Conservation (phyloP, 768 basidiomycete species). For the Lactifluus piperatus region DNA sequence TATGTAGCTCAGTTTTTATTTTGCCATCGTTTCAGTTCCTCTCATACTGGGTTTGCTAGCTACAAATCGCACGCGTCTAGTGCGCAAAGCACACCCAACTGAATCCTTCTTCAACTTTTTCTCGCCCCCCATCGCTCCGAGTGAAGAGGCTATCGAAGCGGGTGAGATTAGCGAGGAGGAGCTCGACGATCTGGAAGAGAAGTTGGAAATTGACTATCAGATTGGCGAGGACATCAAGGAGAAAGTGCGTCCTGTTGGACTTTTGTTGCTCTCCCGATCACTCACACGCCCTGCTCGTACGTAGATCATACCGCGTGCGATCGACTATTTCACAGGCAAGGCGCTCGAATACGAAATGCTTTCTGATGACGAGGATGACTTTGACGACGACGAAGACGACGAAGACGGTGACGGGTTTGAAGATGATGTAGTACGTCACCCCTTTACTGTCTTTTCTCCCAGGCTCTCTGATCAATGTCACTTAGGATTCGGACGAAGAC, state of each 20-base stretch:
- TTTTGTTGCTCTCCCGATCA: neutral
- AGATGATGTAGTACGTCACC: constrained; percentile 42
- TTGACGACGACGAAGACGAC: constrained; percentile 54
- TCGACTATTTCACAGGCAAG: constrained; percentile 98
- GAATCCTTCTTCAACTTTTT: constrained; percentile 99
- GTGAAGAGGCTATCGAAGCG: constrained; percentile 55
- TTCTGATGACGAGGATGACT: constrained; percentile 29
- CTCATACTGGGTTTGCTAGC: constrained; percentile 33
- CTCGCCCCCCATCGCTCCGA: constrained; percentile 66
- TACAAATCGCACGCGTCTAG: constrained; percentile 75
- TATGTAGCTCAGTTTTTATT: constrained; percentile 26
- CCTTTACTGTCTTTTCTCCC: neutral
- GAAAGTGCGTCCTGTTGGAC: constrained; percentile 45
- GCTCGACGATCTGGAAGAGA: constrained; percentile 84
- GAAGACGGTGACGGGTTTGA: constrained; percentile 52
- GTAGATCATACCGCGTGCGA: constrained; percentile 87
- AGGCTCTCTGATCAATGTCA: constrained; percentile 10
- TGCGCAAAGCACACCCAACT: constrained; percentile 79
- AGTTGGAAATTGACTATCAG: constrained; percentile 95
- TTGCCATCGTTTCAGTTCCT: neutral
- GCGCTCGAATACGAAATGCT: constrained; percentile 72
- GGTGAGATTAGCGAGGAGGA: constrained; percentile 77
- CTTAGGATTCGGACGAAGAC: constrained; percentile 60
- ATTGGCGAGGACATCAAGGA: constrained; percentile 98
- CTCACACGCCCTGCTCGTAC: neutral